Evolutionary conservation across 2,329 filamentous ascomycete species (phyloP).

Genomic region (Diplodia scrobiculata): DNA sequence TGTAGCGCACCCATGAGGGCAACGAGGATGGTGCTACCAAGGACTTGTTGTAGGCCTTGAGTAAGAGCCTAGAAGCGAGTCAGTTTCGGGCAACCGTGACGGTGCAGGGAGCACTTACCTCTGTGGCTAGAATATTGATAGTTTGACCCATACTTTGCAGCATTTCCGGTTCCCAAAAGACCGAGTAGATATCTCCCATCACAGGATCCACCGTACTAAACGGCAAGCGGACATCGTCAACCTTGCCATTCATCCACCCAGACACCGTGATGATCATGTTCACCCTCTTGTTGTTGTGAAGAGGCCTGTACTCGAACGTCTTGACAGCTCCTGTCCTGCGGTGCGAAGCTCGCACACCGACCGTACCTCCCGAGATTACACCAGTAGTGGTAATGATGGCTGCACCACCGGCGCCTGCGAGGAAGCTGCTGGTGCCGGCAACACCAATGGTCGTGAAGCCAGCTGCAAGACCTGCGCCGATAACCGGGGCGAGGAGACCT

Average conservation of each 20-base stretch:
- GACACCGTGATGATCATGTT: constrained; percentile 94
- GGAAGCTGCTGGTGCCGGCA: constrained; percentile 81
- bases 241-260: constrained; percentile 97
- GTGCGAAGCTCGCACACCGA: constrained; percentile 82
- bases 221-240: constrained; percentile 92
- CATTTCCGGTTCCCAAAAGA: constrained; percentile 98
- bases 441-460: constrained; percentile 96
- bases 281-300: constrained; percentile 97
- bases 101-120: constrained; percentile 60
- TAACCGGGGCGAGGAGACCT: constrained; percentile 86
- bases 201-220: constrained; percentile 95
- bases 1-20: constrained; percentile 90
- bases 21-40: constrained; percentile 85
- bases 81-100: constrained; percentile 36
- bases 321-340: constrained; percentile 87
- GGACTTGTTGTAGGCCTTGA: constrained; percentile 90
- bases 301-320: constrained; percentile 93
- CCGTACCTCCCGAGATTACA: constrained; percentile 80
- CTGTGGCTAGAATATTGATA: constrained; percentile 96
- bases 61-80: constrained; percentile 70
- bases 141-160: constrained; percentile 96
- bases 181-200: constrained; percentile 97
- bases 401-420: constrained; percentile 88
- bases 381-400: constrained; percentile 91
- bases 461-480: constrained; percentile 88